Evolutionary conservation across 768 basidiomycete species (phyloP), one percentile per base, ranked within the genome.

Genomic region (Amanita thiersii): DNA sequence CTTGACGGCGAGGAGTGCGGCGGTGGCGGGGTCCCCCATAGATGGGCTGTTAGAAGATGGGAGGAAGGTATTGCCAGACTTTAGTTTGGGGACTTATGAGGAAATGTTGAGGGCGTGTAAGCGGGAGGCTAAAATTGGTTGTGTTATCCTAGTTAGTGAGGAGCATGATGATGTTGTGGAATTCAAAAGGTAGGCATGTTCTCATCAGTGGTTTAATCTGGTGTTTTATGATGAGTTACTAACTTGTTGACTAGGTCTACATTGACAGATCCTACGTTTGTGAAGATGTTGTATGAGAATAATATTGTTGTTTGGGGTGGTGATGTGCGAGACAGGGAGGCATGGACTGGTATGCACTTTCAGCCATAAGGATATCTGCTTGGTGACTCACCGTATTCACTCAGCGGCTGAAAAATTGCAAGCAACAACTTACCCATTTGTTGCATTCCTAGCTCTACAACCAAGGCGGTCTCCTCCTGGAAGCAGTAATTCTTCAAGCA

Each of bases 361-460:
- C 30, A 4, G 24, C 12, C 39, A 4, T 20, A 21, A 12, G 14
- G 8, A 15, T n/a, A 15, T 65, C 20, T 6, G 35, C 44, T 20
- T 24, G 23, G 7, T 34, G 10, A 24, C 25, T 15, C 26, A 20
- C 29, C 14, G 10, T 39, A 24, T 33, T 21, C 18, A 18, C 8
- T 8, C 37, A 69, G 68, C 67, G 29, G 66, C 79, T 9, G 75
- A 83, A 53, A 87, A 86, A 56, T 65, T 97, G 1, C 80, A 87
- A 54, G 82, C 83, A 2, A 91, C 92, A 1, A 90, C 92, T 0
- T 96, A 86, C 53, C 96, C 94, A 0, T 93, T 93, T 47, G 70
- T 99, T 36, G 87, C 88, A 1, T 99, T 97, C 59, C 59, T 96
- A 36, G 82, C 92, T 1, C 75, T 96, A 36, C 88, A 97, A 55